These are phyloP conservation scores for Pichia sp. DNA, from an alignment of 1,139 yeast species.

Conservation along the genomic window DNA sequence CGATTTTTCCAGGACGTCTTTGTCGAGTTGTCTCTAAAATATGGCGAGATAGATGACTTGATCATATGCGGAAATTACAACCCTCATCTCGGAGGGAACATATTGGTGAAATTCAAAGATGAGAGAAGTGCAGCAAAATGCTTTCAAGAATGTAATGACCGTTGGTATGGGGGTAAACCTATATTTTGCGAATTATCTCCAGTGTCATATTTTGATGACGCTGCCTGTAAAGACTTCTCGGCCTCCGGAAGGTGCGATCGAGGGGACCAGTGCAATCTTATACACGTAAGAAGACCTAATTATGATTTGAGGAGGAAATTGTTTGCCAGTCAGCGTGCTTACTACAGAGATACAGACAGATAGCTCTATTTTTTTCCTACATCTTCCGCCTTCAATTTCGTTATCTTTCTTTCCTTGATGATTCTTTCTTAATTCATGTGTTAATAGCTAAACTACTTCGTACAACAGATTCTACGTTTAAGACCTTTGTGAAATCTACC, in stretches of 20 bases:
- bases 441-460: too few species aligned
- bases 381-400: too few species aligned
- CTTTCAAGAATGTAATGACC: constrained; percentile 56
- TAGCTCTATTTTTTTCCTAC: neutral
- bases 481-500: too few species aligned
- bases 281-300: constrained; percentile 68
- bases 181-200: constrained; percentile 81
- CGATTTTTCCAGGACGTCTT: constrained; percentile 72
- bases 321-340: constrained; percentile 18
- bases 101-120: constrained; percentile 59
- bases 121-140: constrained; percentile 61
- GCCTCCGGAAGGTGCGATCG: constrained; percentile 49
- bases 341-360: constrained; percentile 7
- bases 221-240: constrained; percentile 51
- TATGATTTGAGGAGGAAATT: constrained; percentile 39
- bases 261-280: constrained; percentile 81
- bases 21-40: constrained; percentile 55
- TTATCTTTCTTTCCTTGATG: too few species aligned
- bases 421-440: too few species aligned
- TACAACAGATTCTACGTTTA: too few species aligned
- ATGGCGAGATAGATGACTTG: constrained; percentile 61
- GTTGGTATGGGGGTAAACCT: constrained; percentile 83
- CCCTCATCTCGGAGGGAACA: constrained; percentile 81
- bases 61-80: constrained; percentile 82
- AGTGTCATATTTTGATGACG: constrained; percentile 65